Evolutionary conservation across 352 stramenopile genomes (phyloP).

Genomic region (Blastocystis sp.): DNA sequence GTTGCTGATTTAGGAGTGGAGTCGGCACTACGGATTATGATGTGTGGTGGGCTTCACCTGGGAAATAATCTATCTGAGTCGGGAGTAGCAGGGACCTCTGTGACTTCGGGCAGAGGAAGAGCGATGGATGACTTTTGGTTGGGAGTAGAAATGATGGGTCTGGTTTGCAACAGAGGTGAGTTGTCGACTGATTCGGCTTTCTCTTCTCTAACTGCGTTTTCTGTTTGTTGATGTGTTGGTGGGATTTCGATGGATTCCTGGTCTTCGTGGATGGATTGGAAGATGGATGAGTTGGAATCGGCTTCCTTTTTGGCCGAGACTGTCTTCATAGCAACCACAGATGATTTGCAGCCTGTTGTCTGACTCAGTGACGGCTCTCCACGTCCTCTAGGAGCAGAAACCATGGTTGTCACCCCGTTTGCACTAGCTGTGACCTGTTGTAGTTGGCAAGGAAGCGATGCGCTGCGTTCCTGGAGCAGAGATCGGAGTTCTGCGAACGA

Average conservation of each 20-base stretch:
- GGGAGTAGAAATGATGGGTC: background rate
- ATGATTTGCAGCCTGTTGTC: slow-evolving; percentile 44
- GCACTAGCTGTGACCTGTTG: background rate
- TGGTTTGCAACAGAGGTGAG: background rate
- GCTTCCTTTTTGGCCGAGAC: background rate
- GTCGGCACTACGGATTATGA: background rate
- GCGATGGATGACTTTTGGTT: background rate
- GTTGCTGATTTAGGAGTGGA: background rate
- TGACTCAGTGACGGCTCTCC: slow-evolving; percentile 23
- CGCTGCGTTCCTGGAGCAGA: background rate
- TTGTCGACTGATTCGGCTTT: background rate
- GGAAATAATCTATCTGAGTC: background rate
- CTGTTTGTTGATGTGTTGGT: background rate
- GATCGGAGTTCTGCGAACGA: background rate
- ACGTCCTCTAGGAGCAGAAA: background rate
- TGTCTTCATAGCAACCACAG: background rate
- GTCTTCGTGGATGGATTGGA: background rate
- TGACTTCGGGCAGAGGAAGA: background rate
- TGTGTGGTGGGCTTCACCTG: background rate
- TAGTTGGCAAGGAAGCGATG: background rate
- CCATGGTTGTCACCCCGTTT: background rate
- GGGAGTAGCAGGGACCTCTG: background rate
- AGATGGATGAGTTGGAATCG: background rate
- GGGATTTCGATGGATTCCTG: background rate
- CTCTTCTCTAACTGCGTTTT: background rate